A percentile compares a stretch with the other conserved stretches of the same genome.
These are phyloP conservation scores for Russula vinacea DNA, from an alignment of 768 basidiomycete genomes.

Conservation along the genomic window DNA sequence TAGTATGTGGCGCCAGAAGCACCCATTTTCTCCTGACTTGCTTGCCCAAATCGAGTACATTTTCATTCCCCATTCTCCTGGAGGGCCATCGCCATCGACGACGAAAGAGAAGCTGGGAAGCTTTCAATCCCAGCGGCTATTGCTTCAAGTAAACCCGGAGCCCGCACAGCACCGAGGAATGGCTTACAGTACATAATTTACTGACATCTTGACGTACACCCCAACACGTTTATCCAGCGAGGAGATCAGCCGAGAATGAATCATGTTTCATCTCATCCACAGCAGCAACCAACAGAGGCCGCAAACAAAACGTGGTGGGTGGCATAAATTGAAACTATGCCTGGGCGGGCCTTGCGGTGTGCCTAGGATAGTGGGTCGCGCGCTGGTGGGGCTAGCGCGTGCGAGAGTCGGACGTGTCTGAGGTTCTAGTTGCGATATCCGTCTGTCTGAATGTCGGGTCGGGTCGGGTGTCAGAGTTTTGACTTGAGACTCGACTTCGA, in stretches of 20 bases:
- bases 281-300: not conserved
- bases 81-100: not conserved
- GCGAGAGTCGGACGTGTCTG: not conserved
- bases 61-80: not conserved
- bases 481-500: not conserved
- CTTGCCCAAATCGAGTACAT: not conserved
- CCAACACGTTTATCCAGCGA: not conserved
- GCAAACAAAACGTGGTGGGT: not conserved
- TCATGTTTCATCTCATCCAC: too few species aligned
- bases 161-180: not conserved
- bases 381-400: not conserved
- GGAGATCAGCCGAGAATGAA: not conserved
- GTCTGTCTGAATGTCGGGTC: not conserved
- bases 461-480: not conserved
- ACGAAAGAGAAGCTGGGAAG: not conserved
- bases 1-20: not conserved
- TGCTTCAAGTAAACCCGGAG: too few species aligned
- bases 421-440: not conserved
- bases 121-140: not conserved
- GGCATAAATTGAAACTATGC: too few species aligned
- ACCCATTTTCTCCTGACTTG: not conserved
- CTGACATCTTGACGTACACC: not conserved
- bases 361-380: not conserved
- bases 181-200: not conserved
- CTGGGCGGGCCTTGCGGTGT: too few species aligned